A percentile compares a stretch with the other conserved stretches of the same genome.
phyloP scores from a whole-genome alignment of 2,329 filamentous ascomycete species.

The Grosmannia clavigera region DNA sequence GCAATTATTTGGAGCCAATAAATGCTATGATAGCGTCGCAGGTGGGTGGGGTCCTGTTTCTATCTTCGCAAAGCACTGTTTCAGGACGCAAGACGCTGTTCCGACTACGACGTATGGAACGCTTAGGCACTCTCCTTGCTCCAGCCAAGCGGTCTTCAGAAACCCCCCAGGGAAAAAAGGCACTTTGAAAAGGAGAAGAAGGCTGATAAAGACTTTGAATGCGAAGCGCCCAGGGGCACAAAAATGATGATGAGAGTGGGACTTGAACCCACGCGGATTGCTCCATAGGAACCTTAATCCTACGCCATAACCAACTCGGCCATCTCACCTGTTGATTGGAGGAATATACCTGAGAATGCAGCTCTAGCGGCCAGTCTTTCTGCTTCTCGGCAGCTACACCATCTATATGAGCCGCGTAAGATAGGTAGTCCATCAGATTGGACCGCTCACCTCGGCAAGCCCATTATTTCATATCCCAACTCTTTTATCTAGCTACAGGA shows the following conservation, averaged over 20 bases:
- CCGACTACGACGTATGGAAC: neutral
- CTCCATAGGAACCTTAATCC: slow-evolving; percentile 18
- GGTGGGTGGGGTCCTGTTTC: neutral
- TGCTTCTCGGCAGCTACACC: neutral
- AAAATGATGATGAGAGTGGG: slow-evolving; percentile 20
- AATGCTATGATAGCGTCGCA: neutral
- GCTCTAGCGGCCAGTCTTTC: neutral
- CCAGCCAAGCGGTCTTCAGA: too few relatives aligned
- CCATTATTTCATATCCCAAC: too few relatives aligned
- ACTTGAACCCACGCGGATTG: slow-evolving; percentile 27
- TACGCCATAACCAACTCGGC: slow-evolving; percentile 18
- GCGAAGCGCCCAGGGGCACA: neutral
- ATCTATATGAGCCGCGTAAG: too few relatives aligned
- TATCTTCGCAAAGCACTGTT: neutral
- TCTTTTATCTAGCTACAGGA: too few relatives aligned
- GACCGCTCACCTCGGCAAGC: neutral
- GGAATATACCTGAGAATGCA: neutral
- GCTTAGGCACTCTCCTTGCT: neutral
- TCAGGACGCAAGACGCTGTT: neutral
- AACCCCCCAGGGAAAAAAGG: neutral
- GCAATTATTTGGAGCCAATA: neutral
- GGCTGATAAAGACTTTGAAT: neutral
- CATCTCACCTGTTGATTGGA: slow-evolving; percentile 11
- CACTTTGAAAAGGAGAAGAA: neutral
- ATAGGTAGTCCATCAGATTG: neutral